Conservation (phyloP, 306 rosid genomes). For the Dryas drummondii region DNA sequence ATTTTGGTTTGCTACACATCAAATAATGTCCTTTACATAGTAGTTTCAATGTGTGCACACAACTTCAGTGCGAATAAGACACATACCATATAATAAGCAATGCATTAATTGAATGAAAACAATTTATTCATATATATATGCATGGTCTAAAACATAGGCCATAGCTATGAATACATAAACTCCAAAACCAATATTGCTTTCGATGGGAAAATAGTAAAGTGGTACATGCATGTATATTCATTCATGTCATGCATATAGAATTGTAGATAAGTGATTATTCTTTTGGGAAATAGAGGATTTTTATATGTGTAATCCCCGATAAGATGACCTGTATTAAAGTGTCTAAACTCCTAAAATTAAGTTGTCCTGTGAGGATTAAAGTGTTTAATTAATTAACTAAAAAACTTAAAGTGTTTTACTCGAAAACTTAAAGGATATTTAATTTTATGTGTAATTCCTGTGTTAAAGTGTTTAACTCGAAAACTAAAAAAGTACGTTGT, state of each 20-base stretch:
- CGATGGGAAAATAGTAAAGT: background rate
- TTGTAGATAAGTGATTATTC: too few species aligned
- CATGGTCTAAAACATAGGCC: background rate
- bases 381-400: too few species aligned
- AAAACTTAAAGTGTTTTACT: too few species aligned
- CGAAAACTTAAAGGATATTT: too few species aligned
- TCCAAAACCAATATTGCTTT: background rate
- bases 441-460: too few species aligned
- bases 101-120: background rate
- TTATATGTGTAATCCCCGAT: too few species aligned
- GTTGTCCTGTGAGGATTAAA: too few species aligned
- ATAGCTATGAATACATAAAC: background rate
- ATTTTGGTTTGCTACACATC: background rate
- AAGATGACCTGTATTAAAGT: too few species aligned
- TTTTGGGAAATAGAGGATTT: too few species aligned
- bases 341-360: too few species aligned
- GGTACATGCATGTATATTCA: background rate
- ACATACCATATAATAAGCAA: background rate
- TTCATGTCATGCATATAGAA: background rate
- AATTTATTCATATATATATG: background rate
- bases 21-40: constrained; percentile 1
- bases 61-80: background rate
- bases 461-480: too few species aligned
- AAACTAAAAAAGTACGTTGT: too few species aligned
- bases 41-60: background rate